phyloP scores from a whole-genome alignment of 2,329 filamentous ascomycete species.

The Colletotrichum cereale region DNA sequence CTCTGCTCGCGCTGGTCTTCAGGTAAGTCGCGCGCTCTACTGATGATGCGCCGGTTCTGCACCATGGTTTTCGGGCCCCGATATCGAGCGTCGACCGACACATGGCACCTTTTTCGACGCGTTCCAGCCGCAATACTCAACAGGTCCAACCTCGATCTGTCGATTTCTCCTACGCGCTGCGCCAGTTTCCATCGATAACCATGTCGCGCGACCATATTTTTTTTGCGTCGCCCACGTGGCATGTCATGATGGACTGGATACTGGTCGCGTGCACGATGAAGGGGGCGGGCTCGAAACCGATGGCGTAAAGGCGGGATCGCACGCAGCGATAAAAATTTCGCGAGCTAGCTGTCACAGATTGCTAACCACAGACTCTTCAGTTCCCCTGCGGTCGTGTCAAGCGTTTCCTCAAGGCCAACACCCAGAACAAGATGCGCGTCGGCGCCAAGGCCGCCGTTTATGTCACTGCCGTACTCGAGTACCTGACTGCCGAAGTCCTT shows the following conservation, averaged over 20 bases:
- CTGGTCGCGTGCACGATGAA: constrained; percentile 34
- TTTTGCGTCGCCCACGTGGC: background rate
- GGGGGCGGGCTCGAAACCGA: constrained; percentile 21
- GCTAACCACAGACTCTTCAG: constrained; percentile 59
- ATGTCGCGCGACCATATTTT: constrained; percentile 10
- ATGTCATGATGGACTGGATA: background rate
- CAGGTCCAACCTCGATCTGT: background rate
- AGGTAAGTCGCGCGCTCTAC: constrained; percentile 73
- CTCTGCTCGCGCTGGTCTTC: constrained; percentile 93
- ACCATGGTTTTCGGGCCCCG: constrained; percentile 31
- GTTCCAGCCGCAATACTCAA: constrained; percentile 20
- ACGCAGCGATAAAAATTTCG: constrained; percentile 22
- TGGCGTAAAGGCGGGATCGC: constrained; percentile 24
- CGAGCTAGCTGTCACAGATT: background rate
- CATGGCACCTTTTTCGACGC: constrained; percentile 38
- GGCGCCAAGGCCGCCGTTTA: constrained; percentile 99
- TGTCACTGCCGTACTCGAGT: constrained; percentile 97
- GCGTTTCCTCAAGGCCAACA: constrained; percentile 99
- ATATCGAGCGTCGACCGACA: constrained; percentile 37
- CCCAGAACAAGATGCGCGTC: constrained; percentile 99
- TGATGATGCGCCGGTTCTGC: constrained; percentile 40
- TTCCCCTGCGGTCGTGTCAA: constrained; percentile 99
- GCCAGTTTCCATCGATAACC: background rate
- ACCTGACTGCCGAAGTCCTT: constrained; percentile 96
- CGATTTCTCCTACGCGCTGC: background rate